A percentile compares a stretch with the other conserved stretches of the same genome.
Conservation (phyloP, 345 rosid genomes). For the Arabidopsis suecica region DNA sequence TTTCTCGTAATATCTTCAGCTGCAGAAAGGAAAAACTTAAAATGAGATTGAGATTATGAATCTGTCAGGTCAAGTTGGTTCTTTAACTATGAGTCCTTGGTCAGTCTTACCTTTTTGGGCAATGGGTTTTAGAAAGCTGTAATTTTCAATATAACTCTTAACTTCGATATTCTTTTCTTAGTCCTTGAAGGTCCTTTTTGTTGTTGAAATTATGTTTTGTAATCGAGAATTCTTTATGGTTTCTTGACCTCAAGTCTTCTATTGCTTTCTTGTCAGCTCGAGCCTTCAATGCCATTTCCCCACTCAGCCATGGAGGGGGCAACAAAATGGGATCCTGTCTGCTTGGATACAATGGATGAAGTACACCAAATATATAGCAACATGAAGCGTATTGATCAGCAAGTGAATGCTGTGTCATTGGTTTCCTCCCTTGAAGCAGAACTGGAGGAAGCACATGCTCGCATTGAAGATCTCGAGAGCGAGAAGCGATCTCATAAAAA, state of each 20-base stretch:
- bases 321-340: constrained; percentile 91
- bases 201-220: neutral
- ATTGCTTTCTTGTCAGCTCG: constrained; percentile 53
- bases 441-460: constrained; percentile 71
- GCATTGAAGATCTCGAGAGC: constrained; percentile 70
- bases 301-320: constrained; percentile 85
- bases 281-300: constrained; percentile 73
- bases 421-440: constrained; percentile 74
- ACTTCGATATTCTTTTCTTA: neutral
- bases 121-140: neutral
- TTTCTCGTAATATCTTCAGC: neutral
- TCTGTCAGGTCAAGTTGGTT: constrained; percentile 32
- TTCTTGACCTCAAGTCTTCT: constrained; percentile 6
- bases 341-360: constrained; percentile 61
- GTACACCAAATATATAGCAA: constrained; percentile 58
- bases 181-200: neutral
- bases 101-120: constrained; percentile 30
- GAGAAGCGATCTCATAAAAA: constrained; percentile 80
- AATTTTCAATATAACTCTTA: constrained; percentile 10
- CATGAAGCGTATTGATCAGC: constrained; percentile 64
- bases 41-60: constrained; percentile 38
- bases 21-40: constrained; percentile 50
- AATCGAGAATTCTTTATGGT: neutral
- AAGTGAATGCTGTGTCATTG: constrained; percentile 69
- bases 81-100: constrained; percentile 14